A percentile compares a stretch with the other conserved stretches of the same genome.
These are phyloP conservation scores for Ophiostoma himal-ulmi DNA, from an alignment of 2,329 filamentous ascomycete genomes.

Conservation along the genomic window DNA sequence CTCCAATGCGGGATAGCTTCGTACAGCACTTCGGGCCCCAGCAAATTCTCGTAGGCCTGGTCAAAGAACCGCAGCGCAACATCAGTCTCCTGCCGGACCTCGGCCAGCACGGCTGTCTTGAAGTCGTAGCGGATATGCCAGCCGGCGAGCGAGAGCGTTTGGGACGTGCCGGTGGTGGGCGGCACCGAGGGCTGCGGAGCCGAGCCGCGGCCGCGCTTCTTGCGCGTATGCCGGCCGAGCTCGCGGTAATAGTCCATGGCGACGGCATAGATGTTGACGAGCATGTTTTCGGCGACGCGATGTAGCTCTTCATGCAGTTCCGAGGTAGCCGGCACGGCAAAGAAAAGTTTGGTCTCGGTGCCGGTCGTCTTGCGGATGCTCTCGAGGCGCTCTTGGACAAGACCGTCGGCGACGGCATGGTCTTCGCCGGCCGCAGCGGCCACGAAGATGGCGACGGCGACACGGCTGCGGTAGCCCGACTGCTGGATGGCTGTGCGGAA, in stretches of 20 bases:
- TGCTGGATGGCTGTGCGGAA: constrained; percentile 61
- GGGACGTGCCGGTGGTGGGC: constrained; percentile 76
- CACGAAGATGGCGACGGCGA: constrained; percentile 69
- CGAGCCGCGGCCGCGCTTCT: constrained; percentile 75
- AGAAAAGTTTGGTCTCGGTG: constrained; percentile 77
- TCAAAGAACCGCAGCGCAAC: constrained; percentile 79
- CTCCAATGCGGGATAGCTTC: constrained; percentile 88
- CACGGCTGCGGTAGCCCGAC: constrained; percentile 70
- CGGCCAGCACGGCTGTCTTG: constrained; percentile 83
- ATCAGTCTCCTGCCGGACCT: constrained; percentile 91
- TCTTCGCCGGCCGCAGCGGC: constrained; percentile 45
- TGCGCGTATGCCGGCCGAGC: constrained; percentile 81
- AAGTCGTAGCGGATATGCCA: constrained; percentile 96
- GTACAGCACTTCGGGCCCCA: constrained; percentile 70
- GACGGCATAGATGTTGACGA: constrained; percentile 65
- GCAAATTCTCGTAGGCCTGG: constrained; percentile 74
- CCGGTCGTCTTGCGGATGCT: constrained; percentile 73
- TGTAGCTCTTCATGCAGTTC: constrained; percentile 57
- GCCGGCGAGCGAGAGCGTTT: constrained; percentile 74
- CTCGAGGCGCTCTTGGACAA: constrained; percentile 62
- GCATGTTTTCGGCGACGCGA: constrained; percentile 65
- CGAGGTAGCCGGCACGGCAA: constrained; percentile 67
- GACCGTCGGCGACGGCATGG: constrained; percentile 49
- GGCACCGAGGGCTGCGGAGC: constrained; percentile 77
- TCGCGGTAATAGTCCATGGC: constrained; percentile 90